Evolutionary conservation across 306 rosid species (phyloP), one percentile per base, ranked within the genome.

Genomic region (Argentina anserina): DNA sequence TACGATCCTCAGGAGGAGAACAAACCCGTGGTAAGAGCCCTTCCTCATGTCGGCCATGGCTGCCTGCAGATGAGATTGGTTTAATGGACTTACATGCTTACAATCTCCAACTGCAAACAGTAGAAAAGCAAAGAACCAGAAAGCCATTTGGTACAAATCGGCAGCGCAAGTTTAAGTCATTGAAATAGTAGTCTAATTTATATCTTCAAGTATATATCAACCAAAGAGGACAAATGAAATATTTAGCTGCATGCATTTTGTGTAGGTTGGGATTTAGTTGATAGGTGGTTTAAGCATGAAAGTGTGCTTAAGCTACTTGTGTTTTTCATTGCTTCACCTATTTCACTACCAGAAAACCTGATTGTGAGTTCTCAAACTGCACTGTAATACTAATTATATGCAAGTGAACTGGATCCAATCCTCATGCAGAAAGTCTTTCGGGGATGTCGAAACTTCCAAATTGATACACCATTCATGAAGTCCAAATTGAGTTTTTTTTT

Each of bases 11-110:
- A 90, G 86, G 53, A 82, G 92, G 79, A 87, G 83, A 23, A 87
- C 88, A 71, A 90, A 85, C 67, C 87, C 89, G 41, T 83, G 79
- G 84, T 79, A 90, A 68, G 87, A 85, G 40, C 69, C 36, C 33
- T 26, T 70, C 83, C 86, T 73, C 89, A 88, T 85, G 79, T 86
- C 86, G 1, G 74, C 15, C 86, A 82, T 85, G 78, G 90, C 90
- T 49, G 53, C 77, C 62, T 73, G 77, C 75, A 86, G 78, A 67
- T 88, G 84, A 10, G 88, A 77, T 79, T 84, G 83, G 83, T 82
- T 71, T 70, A 81, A 34, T 7, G 80, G 61, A 21, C 53, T 12
- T 9, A 62, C 71, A 40, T 84, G 53, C 64, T 81, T 80, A 77
- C 82, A 76, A 42, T 84, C 78, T 56, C 79, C 77, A 6, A 79